Base-by-base conservation (phyloP, 306 rosid species). In the Ceratonia siliqua region DNA sequence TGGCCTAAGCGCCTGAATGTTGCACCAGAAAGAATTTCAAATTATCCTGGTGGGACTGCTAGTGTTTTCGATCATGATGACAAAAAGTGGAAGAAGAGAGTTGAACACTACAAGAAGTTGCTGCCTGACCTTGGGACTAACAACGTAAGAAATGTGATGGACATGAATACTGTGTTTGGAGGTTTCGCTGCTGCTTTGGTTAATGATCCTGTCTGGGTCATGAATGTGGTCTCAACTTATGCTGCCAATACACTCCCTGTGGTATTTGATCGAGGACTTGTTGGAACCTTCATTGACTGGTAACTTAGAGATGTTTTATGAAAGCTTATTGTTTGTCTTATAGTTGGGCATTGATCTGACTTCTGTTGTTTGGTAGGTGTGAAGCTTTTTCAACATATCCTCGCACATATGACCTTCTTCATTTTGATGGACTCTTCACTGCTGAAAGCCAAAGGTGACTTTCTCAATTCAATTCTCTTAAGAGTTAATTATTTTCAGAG, bases 331-430 rank as follows among this genome's bases (percentile, higher is more conserved):
- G 22, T 36, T 25, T 46, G 41, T 52, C 5, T 64, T 17, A 21
- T 43, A 61, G 32, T 73, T 28, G 73, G 74, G 42, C 82, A 67
- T 61, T 80, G 33, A 75, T 81, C 64, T 52, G 36, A 22, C 63
- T 66, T 70, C 75, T 73, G 28, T 36, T 43, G 21, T 73, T 75
- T 78, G 80, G 72, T 83, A 95, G 99, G 99, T 95, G 99, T 59
- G 99, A 95, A 73, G 96, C 98, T 21, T 95, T 95, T 80, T 95
- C 99, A 11, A 95, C 99, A 5, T 95, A 95, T 78, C 99, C 99
- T 54, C 81, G 99, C 62, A 95, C 99, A 8, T 95, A 95, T 65
- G 99, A 95, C 82, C 93, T 95, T 43, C 96, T 95, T 75, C 97
- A 95, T 85, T 86, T 92, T 52, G 98, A 95, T 82, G 95, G 97